Percentiles rank a stretch among this genome's conserved stretches.
phyloP scores from a whole-genome alignment of 257 asterid species.

The Solanum bulbocastanum region DNA sequence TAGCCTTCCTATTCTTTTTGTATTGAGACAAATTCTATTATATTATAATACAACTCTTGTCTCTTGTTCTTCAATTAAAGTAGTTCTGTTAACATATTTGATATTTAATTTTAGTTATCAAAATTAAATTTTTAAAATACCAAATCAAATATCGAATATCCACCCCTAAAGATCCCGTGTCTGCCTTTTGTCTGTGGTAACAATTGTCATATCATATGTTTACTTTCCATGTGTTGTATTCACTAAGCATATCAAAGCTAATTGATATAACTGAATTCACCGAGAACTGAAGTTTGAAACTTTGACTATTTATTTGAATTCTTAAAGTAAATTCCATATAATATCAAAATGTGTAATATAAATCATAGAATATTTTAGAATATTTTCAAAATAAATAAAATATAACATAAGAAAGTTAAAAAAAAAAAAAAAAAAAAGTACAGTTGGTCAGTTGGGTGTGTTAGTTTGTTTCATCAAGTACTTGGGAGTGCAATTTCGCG shows the following conservation, averaged over 20 bases:
- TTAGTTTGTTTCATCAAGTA: background rate
- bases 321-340: background rate
- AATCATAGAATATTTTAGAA: background rate
- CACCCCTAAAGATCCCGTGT: background rate
- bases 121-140: fast-evolving
- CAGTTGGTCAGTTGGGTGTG: background rate
- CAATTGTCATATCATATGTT: background rate
- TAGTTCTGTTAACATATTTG: too few species aligned
- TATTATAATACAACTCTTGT: too few species aligned
- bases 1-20: too few species aligned
- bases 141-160: background rate
- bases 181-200: too few species aligned
- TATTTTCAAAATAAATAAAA: background rate
- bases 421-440: background rate
- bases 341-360: background rate
- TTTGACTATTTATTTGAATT: background rate
- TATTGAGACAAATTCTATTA: too few species aligned
- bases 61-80: too few species aligned
- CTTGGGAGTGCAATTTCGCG: background rate
- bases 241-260: background rate
- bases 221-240: background rate
- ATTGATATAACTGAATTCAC: background rate
- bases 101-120: background rate
- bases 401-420: background rate
- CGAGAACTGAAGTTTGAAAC: background rate